Evolutionary conservation across 2,329 filamentous ascomycete genomes (phyloP), one percentile per base, ranked within the genome.

Genomic region (Lachnellula willkommii): DNA sequence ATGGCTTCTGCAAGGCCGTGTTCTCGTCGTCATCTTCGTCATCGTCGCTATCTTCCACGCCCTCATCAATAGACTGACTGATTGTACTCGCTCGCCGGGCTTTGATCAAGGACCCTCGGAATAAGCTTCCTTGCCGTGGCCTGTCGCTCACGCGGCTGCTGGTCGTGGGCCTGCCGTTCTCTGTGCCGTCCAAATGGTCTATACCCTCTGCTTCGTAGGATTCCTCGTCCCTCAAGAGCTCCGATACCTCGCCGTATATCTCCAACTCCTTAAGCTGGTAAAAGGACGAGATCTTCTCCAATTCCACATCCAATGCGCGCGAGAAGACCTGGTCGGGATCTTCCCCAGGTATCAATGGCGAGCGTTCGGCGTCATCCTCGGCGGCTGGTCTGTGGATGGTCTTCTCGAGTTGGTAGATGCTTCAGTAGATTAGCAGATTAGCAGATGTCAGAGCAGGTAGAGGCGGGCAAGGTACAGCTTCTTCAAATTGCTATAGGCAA

Each of bases 401-500:
- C 72, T 95, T 95, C 76, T 99, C 94, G 62, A 99, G 88, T 60
- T 89, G 85, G 74, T 97, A 99, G 67, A 99, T 97, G 56, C 90
- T 95, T 63, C 2, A 46, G 22, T 15, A 51, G 42, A 50, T 57
- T 54, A 65, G 56, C 46, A 52, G 28, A 22, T 11, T 12, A 17
- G n/a, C n/a, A 20, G 7, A 24, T n/a, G 5, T 4, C 15, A 28
- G 26, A 54, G 24, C 53, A 42, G 12, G 14, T 22, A 14, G 24
- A 9, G 37, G 6, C 20, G 22, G 39, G 35, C 22, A 53, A 79
- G 88, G 69, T 73, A 95, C 90, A 96, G 82, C 79, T 99, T 99
- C 80, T 99, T 99, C 66, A 99, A 82, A 69, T 96, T 97, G 76
- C 92, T 96, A 75, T 99, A 99, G 58, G 92, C 89, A 70, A 99